Conservation (phyloP, 2,329 filamentous ascomycete genomes). For the Trichoderma sp. region DNA sequence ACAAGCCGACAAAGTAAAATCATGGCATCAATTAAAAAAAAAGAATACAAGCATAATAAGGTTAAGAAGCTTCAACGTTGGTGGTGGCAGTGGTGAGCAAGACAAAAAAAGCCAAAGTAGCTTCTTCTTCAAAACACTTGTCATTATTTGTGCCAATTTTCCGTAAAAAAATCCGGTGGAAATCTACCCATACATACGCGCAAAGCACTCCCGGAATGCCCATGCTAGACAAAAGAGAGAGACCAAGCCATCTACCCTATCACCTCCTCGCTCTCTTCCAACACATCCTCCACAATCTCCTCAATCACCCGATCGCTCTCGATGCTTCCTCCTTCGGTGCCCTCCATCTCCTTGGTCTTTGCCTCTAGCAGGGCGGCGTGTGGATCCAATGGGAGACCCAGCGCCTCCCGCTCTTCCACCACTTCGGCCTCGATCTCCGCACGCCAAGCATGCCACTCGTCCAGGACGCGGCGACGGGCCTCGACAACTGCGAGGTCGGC, state of each 20-base stretch:
- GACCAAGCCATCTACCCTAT: constrained; percentile 39
- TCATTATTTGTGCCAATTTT: constrained; percentile 39
- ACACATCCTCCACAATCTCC: constrained; percentile 81
- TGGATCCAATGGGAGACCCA: constrained; percentile 67
- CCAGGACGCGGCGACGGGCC: constrained; percentile 75
- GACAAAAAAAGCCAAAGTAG: neutral
- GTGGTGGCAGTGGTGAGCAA: neutral
- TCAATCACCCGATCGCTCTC: constrained; percentile 81
- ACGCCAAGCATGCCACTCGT: constrained; percentile 89
- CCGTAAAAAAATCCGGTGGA: constrained; percentile 28
- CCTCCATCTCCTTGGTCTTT: constrained; percentile 54
- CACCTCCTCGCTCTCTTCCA: constrained; percentile 83
- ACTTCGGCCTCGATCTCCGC: constrained; percentile 71
- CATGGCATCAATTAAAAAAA: neutral
- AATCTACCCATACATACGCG: constrained; percentile 22
- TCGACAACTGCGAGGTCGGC: constrained; percentile 95
- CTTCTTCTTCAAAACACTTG: neutral
- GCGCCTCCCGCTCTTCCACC: constrained; percentile 66
- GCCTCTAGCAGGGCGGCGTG: constrained; percentile 62
- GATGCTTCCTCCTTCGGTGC: constrained; percentile 45
- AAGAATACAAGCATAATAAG: neutral
- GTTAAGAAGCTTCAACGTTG: neutral
- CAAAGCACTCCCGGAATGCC: constrained; percentile 24
- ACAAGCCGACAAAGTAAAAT: neutral
- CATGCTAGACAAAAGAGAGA: constrained; percentile 31